Evolutionary conservation across 2,329 filamentous ascomycete genomes (phyloP), one percentile per base, ranked within the genome.

Genomic region (Hypoxylon sp.): DNA sequence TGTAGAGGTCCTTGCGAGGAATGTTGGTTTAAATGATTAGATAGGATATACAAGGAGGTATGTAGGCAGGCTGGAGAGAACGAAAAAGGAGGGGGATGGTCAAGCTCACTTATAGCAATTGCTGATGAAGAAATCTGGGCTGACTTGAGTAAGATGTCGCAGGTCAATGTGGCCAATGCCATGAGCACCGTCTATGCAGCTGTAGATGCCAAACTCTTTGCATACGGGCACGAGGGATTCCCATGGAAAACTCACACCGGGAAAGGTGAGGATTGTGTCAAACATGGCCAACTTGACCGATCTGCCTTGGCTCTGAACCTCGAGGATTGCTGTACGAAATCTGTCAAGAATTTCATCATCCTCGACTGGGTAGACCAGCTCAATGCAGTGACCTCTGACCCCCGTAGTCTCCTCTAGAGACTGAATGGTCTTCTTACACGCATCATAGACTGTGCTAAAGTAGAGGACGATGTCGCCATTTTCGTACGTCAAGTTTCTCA

Each of bases 71-170:
- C 8, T 15, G 41, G 5, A 27, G 33, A 3, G 5, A 17, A 17
- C 15, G 7, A 20, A n/a, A 40, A 18, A 35, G 6, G 21, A 40
- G n/a, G 48, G 26, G 20, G 49, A 35, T 11, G n/a, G 53, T 15
- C 10, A 41, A 21, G 58, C 69, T 64, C 60, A 73, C 70, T 91
- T 91, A 74, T 91, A 87, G 62, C 83, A 86, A 68, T 92, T 93
- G 55, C 78, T 85, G 31, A 89, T 81, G 65, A 91, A 86, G 74
- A 92, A 92, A 72, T 93, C 89, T 0, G 88, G 83, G 33, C 84
- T 77, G 17, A 91, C 73, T 11, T 70, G 69, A 1, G 72, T 71
- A 26, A 92, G 73, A 70, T 90, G 67, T 9, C 64, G 80, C 3
- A 92, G 71, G 3, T 84, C 79, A n/a, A 92, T 80, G 48, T 90